Base-by-base conservation (phyloP, 2,329 filamentous ascomycete genomes). In the Colletotrichum melonis region DNA sequence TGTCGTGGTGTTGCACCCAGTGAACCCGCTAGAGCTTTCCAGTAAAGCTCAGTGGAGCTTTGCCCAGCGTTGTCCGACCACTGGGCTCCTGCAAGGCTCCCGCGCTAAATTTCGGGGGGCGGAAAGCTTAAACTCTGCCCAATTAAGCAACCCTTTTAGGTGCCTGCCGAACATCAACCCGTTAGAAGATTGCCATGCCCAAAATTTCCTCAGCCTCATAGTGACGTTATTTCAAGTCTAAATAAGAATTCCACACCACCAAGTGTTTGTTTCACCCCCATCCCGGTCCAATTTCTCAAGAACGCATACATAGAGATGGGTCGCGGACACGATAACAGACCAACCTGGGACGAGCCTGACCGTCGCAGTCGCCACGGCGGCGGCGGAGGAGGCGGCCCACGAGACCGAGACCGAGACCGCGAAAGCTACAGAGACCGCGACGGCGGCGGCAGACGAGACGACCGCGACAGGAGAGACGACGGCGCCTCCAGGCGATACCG, bases 261-360 rank as follows among this genome's bases (percentile, higher is more conserved):
- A 35, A 14, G 7, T 26, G 58, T 35, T 7, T 16, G 11, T 11
- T 19, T 14, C 14, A 16, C 32, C 3, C 32, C 1, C 11, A 12
- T 35, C 11, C 32, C 28, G n/a, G 7, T n/a, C n/a, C 7, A 55
- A n/a, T 6, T 35, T 8, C 9, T 19, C 16, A 55, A 12, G 6
- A 22, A 2, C 11, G 11, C 11, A 35, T 16, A 11, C 24, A 5
- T 26, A n/a, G 4, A 52, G 30, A 73, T 73, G 70, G 72, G 63
- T 35, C 69, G 73, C 54, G 66, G 63, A 67, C 68, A 62, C 28
- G 90, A 92, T 76, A 90, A 88, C 80, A 88, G 87, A 63, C 85
- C 89, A 65, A 90, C 90, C 87, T 90, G 90, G 89, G 91, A 93
- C 74, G 86, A 88, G 55, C 82, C 85, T 12, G 85, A 86, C 67